Conservation (phyloP, 1,284 basidiomycete genomes). For the Trametes pubescens region DNA sequence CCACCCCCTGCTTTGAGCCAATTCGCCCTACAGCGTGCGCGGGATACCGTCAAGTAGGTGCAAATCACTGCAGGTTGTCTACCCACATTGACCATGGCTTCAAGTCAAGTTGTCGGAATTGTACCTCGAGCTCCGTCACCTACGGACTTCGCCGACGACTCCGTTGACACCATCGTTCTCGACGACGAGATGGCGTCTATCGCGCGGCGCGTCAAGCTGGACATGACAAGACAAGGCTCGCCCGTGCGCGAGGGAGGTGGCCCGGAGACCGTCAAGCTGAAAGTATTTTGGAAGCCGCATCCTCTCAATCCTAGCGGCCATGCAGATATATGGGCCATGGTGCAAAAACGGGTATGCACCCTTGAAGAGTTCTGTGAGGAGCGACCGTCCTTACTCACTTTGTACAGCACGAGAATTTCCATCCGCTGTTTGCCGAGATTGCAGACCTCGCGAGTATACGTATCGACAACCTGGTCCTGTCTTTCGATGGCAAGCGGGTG, state of each 20-base stretch:
- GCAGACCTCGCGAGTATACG: conserved; percentile 66
- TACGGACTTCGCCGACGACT: conserved; percentile 51
- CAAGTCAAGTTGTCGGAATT: conserved; percentile 55
- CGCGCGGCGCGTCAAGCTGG: conserved; percentile 46
- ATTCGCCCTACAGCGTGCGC: conserved; percentile 60
- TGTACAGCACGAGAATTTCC: conserved; percentile 66
- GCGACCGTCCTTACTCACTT: conserved; percentile 5
- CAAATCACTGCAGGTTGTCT: neutral
- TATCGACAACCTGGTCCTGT: conserved; percentile 61
- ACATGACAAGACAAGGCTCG: conserved; percentile 38
- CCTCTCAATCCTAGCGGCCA: conserved; percentile 55
- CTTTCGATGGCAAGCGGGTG: conserved; percentile 63
- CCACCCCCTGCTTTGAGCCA: conserved; percentile 69
- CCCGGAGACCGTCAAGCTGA: conserved; percentile 57
- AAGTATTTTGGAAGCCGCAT: conserved; percentile 69
- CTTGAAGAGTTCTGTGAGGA: neutral
- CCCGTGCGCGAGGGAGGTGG: conserved; percentile 36
- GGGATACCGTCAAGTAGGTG: conserved; percentile 63
- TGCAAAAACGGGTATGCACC: conserved; percentile 63
- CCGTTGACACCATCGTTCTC: conserved; percentile 56
- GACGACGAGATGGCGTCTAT: conserved; percentile 71
- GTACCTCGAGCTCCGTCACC: conserved; percentile 56
- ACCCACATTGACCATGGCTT: neutral
- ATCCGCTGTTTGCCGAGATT: conserved; percentile 63
- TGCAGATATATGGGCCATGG: conserved; percentile 56